phyloP scores from a whole-genome alignment of 2,329 filamentous ascomycete species.

The Cadophora sp. region DNA sequence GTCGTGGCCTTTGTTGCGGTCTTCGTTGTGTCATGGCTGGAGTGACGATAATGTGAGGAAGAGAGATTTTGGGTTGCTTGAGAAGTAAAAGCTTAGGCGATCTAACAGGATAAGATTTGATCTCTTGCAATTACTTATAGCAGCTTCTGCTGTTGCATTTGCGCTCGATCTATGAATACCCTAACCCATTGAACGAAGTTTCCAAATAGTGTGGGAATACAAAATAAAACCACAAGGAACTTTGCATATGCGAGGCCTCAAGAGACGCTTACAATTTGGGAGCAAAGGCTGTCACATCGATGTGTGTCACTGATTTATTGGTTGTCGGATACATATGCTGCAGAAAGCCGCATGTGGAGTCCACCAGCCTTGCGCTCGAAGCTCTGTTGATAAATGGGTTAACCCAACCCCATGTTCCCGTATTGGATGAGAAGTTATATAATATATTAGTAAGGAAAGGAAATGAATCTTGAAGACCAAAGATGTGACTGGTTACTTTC shows the following conservation, averaged over 20 bases:
- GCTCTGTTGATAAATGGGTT: too few species aligned
- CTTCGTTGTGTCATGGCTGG: conserved; percentile 16
- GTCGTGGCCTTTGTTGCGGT: conserved; percentile 9
- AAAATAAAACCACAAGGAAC: background rate
- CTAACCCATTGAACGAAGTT: background rate
- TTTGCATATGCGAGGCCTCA: conserved; percentile 10
- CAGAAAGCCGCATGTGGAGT: background rate
- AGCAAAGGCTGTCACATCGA: background rate
- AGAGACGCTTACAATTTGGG: background rate
- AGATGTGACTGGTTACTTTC: too few species aligned
- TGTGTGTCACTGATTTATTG: background rate
- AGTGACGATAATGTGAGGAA: background rate
- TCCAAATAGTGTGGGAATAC: conserved; percentile 9
- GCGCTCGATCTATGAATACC: background rate
- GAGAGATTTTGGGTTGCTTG: background rate
- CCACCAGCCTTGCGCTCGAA: too few species aligned
- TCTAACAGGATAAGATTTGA: background rate
- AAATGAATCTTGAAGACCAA: too few species aligned
- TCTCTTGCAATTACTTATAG: background rate
- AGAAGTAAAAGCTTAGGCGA: background rate
- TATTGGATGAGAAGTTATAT: too few species aligned
- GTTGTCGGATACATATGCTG: background rate
- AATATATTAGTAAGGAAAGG: too few species aligned
- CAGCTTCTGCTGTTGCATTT: background rate
- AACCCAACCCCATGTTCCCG: too few species aligned